Conservation (phyloP, 768 basidiomycete genomes). For the Strobilomyces confusus region DNA sequence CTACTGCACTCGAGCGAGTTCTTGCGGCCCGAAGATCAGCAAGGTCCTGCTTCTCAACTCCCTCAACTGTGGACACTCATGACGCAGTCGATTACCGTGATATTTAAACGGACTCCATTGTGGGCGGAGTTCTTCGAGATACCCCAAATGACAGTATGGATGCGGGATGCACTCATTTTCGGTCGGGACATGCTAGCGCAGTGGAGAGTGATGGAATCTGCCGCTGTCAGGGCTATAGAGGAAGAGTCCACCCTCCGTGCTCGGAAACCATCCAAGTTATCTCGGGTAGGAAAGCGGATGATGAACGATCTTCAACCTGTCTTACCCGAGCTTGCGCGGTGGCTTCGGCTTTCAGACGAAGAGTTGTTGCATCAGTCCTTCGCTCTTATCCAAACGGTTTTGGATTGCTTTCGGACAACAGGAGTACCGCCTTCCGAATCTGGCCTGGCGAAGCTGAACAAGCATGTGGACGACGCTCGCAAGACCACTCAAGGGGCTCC, state of each 20-base stretch:
- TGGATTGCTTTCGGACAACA: slow-evolving; percentile 71
- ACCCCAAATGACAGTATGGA: slow-evolving; percentile 90
- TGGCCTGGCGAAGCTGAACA: slow-evolving; percentile 63
- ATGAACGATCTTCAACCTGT: slow-evolving; percentile 73
- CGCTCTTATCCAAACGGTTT: slow-evolving; percentile 71
- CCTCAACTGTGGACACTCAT: slow-evolving; percentile 79
- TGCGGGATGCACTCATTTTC: slow-evolving; percentile 96
- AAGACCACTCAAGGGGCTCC: slow-evolving; percentile 41
- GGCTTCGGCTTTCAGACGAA: slow-evolving; percentile 90
- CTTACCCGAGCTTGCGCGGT: slow-evolving; percentile 72
- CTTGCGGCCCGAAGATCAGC: slow-evolving; percentile 40
- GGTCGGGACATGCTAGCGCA: slow-evolving; percentile 82
- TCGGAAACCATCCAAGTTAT: slow-evolving; percentile 44
- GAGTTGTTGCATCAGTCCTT: slow-evolving; percentile 90
- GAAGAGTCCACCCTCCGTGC: slow-evolving; percentile 17
- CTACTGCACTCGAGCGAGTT: slow-evolving; percentile 57
- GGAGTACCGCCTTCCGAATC: slow-evolving; percentile 50
- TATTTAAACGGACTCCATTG: slow-evolving; percentile 77
- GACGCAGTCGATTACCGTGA: slow-evolving; percentile 72
- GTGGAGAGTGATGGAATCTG: slow-evolving; percentile 73
- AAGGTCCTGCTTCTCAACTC: slow-evolving; percentile 50
- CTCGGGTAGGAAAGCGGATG: slow-evolving; percentile 68
- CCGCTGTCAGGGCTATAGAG: slow-evolving; percentile 30
- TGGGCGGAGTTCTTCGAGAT: slow-evolving; percentile 84
- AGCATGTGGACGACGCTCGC: slow-evolving; percentile 57